Conservation (phyloP, 345 rosid species). For the Zanthoxylum bungeanum region DNA sequence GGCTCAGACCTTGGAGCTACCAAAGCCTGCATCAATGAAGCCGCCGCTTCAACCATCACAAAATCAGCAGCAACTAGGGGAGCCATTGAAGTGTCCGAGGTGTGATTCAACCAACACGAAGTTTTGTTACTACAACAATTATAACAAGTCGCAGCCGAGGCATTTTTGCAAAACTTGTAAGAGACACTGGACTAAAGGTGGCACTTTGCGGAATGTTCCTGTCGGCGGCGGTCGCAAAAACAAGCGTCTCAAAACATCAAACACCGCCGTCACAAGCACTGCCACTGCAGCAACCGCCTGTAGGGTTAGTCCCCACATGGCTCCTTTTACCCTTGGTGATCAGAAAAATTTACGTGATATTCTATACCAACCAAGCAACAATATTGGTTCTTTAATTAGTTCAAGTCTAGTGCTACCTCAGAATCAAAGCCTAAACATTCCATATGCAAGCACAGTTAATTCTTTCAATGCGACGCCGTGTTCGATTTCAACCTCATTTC, state of each 20-base stretch:
- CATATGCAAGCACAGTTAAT: conserved; percentile 23
- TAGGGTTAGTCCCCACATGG: conserved; percentile 17
- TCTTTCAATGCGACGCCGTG: conserved; percentile 26
- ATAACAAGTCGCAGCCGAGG: conserved; percentile 86
- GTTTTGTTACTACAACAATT: conserved; percentile 92
- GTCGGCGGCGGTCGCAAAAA: conserved; percentile 86
- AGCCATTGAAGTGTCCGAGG: conserved; percentile 81
- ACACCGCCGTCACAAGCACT: not conserved
- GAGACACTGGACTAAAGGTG: conserved; percentile 97
- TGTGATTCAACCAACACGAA: conserved; percentile 88
- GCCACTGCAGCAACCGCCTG: not conserved
- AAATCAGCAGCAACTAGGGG: conserved; percentile 34
- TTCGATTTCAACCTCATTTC: conserved; percentile 32
- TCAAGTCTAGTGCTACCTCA: conserved; percentile 20
- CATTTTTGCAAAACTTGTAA: conserved; percentile 88
- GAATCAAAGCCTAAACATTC: conserved; percentile 24
- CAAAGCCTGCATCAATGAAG: conserved; percentile 27
- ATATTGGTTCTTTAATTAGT: conserved; percentile 11
- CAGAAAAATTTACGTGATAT: conserved; percentile 23
- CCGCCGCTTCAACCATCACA: conserved; percentile 26
- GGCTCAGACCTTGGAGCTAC: conserved; percentile 31
- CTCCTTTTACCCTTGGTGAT: conserved; percentile 21
- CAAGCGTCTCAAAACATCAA: conserved; percentile 48
- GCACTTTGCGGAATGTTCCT: conserved; percentile 82
- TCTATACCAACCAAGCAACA: conserved; percentile 20